A percentile compares a stretch with the other conserved stretches of the same genome.
Evolutionary conservation across 2,329 filamentous ascomycete species (phyloP).

Genomic region (Elsinoe batatas): DNA sequence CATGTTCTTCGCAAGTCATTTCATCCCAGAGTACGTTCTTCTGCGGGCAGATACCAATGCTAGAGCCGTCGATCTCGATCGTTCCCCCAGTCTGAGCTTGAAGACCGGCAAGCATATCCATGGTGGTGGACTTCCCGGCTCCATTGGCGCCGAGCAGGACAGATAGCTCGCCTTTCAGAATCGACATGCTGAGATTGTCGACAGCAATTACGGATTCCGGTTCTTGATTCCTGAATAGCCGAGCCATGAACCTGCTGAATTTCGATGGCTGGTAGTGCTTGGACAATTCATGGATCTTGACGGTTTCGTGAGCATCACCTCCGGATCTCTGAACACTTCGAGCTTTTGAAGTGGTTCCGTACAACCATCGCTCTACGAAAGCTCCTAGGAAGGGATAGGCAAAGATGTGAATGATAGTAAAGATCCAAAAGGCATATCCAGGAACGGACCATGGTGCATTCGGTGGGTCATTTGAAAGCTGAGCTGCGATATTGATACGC

Average conservation of each 20-base stretch:
- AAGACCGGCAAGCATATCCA: constrained; percentile 78
- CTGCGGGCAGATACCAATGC: constrained; percentile 79
- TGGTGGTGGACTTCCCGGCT: constrained; percentile 79
- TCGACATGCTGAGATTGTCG: constrained; percentile 59
- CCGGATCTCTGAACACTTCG: constrained; percentile 32
- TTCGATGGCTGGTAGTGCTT: constrained; percentile 66
- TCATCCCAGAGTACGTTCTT: constrained; percentile 93
- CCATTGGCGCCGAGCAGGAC: constrained; percentile 83
- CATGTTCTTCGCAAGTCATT: constrained; percentile 75
- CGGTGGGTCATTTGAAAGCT: constrained; percentile 54
- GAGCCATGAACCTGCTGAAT: constrained; percentile 40
- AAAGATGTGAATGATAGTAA: constrained; percentile 67
- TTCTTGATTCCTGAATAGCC: constrained; percentile 37
- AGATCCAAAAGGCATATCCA: constrained; percentile 67
- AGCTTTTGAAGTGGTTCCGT: constrained; percentile 58
- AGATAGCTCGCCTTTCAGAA: constrained; percentile 70
- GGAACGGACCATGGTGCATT: constrained; percentile 50
- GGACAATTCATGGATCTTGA: constrained; percentile 62
- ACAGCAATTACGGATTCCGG: constrained; percentile 71
- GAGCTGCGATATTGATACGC: constrained; percentile 46
- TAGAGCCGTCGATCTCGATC: constrained; percentile 68
- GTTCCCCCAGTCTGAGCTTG: constrained; percentile 65
- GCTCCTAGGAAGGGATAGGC: constrained; percentile 67
- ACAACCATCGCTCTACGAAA: constrained; percentile 61
- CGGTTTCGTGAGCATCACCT: constrained; percentile 38